Percentiles rank a stretch among this genome's conserved stretches.
phyloP scores from a whole-genome alignment of 2,329 filamentous ascomycete genomes.

The Rhynchosporium graminicola region DNA sequence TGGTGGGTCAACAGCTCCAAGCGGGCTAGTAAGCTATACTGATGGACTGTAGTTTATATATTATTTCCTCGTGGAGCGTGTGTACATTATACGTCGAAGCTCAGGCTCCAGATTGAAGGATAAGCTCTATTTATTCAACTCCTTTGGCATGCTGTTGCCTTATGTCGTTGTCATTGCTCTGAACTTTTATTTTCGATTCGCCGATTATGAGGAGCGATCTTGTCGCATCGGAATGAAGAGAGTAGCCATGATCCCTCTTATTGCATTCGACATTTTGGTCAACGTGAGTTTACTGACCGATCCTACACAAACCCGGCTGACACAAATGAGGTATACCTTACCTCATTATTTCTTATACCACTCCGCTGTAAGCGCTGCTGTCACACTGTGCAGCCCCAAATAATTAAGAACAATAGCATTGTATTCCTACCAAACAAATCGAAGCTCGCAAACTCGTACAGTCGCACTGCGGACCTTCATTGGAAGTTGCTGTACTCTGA shows the following conservation, averaged over 20 bases:
- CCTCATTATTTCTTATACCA: constrained; percentile 62
- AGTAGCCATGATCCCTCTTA: constrained; percentile 60
- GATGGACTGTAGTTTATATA: constrained; percentile 51
- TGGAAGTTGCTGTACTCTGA: constrained; percentile 57
- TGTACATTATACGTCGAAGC: constrained; percentile 56
- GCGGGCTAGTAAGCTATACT: not conserved
- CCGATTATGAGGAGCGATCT: constrained; percentile 53
- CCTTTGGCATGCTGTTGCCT: constrained; percentile 53
- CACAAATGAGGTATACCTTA: constrained; percentile 52
- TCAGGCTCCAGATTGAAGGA: constrained; percentile 55
- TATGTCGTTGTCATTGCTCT: constrained; percentile 50
- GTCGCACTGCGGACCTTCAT: constrained; percentile 61
- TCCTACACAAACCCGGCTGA: not conserved
- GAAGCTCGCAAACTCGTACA: constrained; percentile 48
- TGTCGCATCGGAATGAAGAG: constrained; percentile 65
- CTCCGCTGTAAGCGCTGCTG: constrained; percentile 50
- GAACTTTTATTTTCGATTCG: constrained; percentile 62
- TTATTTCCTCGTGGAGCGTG: constrained; percentile 64
- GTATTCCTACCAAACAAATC: constrained; percentile 54
- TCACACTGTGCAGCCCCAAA: not conserved
- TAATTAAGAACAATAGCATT: constrained; percentile 45
- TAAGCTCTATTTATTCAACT: constrained; percentile 62
- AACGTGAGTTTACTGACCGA: constrained; percentile 44
- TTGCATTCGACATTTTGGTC: constrained; percentile 60
- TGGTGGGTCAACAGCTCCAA: constrained; percentile 4